phyloP scores from a whole-genome alignment of 345 rosid species.

The Brassica rapa region DNA sequence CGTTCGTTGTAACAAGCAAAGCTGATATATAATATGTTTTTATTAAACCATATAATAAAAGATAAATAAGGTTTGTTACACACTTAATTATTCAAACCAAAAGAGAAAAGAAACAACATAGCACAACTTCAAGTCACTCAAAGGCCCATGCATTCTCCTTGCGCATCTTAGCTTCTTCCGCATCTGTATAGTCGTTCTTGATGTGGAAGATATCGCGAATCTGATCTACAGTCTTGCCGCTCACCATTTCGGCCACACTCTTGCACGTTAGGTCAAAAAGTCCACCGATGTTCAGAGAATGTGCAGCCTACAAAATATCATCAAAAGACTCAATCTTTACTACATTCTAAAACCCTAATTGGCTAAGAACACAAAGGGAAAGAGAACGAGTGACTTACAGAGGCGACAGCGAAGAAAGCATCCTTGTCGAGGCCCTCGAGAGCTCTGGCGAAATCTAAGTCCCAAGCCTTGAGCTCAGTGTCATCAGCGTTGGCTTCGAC shows the following conservation, averaged over 20 bases:
- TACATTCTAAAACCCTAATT: slow-evolving; percentile 18
- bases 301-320: slow-evolving; percentile 56
- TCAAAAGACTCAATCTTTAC: background rate
- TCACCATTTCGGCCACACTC: too few species aligned
- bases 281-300: slow-evolving; percentile 64
- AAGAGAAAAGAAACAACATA: background rate
- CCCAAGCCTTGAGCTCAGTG: slow-evolving; percentile 55
- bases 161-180: too few species aligned
- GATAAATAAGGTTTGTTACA: background rate
- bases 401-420: slow-evolving; percentile 59
- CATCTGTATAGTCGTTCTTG: too few species aligned
- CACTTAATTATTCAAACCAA: background rate
- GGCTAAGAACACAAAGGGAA: background rate
- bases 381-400: slow-evolving; percentile 37
- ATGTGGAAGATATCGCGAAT: too few species aligned
- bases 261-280: slow-evolving; percentile 23
- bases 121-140: too few species aligned
- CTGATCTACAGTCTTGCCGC: too few species aligned
- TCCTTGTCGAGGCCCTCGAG: slow-evolving; percentile 49
- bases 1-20: slow-evolving; percentile 47
- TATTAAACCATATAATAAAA: background rate
- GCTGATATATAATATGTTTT: background rate
- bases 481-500: slow-evolving; percentile 40
- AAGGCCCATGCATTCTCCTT: too few species aligned
- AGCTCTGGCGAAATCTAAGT: slow-evolving; percentile 48